Evolutionary conservation across 371 early-diverging fungal species (phyloP).

Genomic region (Gilbertella persicaria): DNA sequence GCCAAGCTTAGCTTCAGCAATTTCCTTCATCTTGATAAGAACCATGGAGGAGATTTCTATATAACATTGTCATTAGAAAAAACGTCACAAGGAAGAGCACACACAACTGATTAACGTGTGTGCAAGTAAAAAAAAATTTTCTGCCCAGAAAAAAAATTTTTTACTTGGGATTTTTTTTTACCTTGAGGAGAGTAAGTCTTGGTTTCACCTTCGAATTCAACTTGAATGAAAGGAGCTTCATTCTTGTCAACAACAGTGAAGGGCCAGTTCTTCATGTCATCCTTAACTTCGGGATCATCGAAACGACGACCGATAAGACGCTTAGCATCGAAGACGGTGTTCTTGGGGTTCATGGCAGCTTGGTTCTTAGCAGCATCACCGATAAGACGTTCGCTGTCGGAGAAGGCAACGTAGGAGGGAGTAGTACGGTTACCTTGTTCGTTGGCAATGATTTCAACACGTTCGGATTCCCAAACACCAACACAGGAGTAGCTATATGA

Average conservation of each 20-base stretch:
- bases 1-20: conserved; percentile 84
- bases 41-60: conserved; percentile 88
- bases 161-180: conserved; percentile 8
- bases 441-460: conserved; percentile 84
- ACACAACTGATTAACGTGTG: neutral
- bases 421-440: conserved; percentile 90
- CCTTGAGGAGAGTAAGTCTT: conserved; percentile 81
- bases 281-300: conserved; percentile 81
- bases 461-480: conserved; percentile 62
- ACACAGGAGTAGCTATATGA: conserved; percentile 76
- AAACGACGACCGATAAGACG: conserved; percentile 95
- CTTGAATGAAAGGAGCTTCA: conserved; percentile 76
- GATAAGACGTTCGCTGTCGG: conserved; percentile 79
- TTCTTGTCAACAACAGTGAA: conserved; percentile 77
- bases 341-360: conserved; percentile 77
- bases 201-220: conserved; percentile 75
- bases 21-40: conserved; percentile 88
- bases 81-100: neutral
- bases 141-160: neutral
- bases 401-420: conserved; percentile 89
- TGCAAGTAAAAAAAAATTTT: neutral
- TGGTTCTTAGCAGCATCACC: conserved; percentile 90
- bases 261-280: conserved; percentile 89
- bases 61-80: neutral
- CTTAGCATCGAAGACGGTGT: conserved; percentile 94